Conservation (phyloP, 2,329 filamentous ascomycete genomes). For the Claviceps paspali region DNA sequence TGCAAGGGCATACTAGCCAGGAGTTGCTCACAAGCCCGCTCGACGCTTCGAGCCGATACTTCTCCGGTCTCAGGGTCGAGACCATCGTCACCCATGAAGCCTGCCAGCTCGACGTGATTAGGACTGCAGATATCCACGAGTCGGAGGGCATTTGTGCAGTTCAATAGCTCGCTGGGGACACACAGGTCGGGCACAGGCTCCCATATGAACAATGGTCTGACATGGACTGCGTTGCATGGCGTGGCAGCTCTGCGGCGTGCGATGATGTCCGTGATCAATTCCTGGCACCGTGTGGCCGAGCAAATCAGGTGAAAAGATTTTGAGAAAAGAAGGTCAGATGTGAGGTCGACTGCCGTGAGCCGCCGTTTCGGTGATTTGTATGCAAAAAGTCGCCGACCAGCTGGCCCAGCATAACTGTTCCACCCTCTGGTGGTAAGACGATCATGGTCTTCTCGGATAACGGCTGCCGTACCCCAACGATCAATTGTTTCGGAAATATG, state of each 20-base stretch:
- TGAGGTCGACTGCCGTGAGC: constrained; percentile 58
- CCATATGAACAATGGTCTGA: constrained; percentile 71
- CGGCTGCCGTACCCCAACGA: constrained; percentile 60
- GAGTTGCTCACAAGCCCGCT: constrained; percentile 46
- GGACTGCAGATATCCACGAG: constrained; percentile 54
- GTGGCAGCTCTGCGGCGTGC: constrained; percentile 32
- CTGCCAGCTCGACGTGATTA: constrained; percentile 79
- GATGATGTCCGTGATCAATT: constrained; percentile 58
- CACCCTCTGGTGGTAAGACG: constrained; percentile 77
- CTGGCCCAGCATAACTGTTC: constrained; percentile 70
- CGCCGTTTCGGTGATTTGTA: constrained; percentile 80
- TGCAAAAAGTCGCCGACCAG: constrained; percentile 60
- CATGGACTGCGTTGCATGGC: constrained; percentile 18
- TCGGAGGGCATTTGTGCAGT: constrained; percentile 47
- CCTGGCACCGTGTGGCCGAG: constrained; percentile 59
- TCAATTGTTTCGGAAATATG: constrained; percentile 47
- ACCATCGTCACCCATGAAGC: constrained; percentile 56
- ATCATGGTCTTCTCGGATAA: constrained; percentile 49
- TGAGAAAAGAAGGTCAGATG: constrained; percentile 48
- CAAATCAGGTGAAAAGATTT: constrained; percentile 82
- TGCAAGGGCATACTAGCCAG: constrained; percentile 48
- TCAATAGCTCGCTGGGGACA: constrained; percentile 50
- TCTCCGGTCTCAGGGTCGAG: constrained; percentile 38
- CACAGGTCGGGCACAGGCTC: constrained; percentile 89
- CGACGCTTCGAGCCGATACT: constrained; percentile 36